Base-by-base conservation (phyloP, 1,139 yeast species). In the Arxiozyma slooffiae region DNA sequence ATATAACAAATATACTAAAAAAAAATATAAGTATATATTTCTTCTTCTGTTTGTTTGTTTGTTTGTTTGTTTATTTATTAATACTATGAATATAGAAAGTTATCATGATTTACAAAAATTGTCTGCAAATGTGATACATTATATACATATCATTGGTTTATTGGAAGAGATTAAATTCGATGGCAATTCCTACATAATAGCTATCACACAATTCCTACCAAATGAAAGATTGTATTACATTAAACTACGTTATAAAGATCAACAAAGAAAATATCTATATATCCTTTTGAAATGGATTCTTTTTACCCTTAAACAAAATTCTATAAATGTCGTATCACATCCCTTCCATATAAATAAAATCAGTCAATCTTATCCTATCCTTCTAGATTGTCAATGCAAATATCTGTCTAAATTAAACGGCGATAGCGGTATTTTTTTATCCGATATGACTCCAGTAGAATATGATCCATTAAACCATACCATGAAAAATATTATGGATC, bases 71-170 rank as follows among this genome's bases (percentile, higher is more conserved):
- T 30, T 16, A n/a, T n/a, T n/a, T n/a, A 17, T 20, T 21, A 14
- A 18, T 39, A 21, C 24, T 4, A 37, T 36, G 38, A 38, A 38
- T 14, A 37, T 38, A 18, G 41, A 42, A 34, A 7, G 11, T 20
- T 26, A 16, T 21, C 24, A 34, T 37, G 50, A 50, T 20, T 47
- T 55, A 37, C 37, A 39, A 18, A 42, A 34, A 4, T 48, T 52
- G 22, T 39, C 50, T 2, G 47, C 40, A 24, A 24, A 23, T n/a
- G 41, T 36, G 21, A 43, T 50, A 17, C 48, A 50, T 17, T 41
- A 44, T n/a, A 54, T 60, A 24, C 52, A 17, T 11, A 17, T 44
- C 4, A 23, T 44, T 38, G 47, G 47, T 7, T 26, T 44, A 7
- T 11, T 44, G 18, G 37, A 44, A 17, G 40, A 38, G 20, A 24